Evolutionary conservation across 2,329 filamentous ascomycete genomes (phyloP).

Genomic region (Helotiales sp.): DNA sequence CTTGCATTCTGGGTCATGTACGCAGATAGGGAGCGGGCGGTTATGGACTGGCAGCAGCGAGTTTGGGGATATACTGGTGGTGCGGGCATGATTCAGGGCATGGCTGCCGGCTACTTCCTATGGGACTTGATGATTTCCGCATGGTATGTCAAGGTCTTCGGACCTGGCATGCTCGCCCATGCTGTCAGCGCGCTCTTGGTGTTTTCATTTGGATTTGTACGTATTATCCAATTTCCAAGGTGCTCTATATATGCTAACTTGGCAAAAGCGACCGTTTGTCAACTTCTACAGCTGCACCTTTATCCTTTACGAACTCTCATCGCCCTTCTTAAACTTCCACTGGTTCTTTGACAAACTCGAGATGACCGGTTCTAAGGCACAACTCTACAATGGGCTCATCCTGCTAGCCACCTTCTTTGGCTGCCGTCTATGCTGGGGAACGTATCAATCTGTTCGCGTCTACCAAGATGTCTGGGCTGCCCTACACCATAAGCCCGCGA

Average conservation of each 20-base stretch:
- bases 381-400: conserved; percentile 75
- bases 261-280: conserved; percentile 70
- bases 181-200: conserved; percentile 72
- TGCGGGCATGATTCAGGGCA: conserved; percentile 70
- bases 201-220: conserved; percentile 77
- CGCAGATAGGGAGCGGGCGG: conserved; percentile 64
- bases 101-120: conserved; percentile 79
- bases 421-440: conserved; percentile 76
- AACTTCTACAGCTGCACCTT: conserved; percentile 82
- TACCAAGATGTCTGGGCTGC: conserved; percentile 68
- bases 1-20: conserved; percentile 75
- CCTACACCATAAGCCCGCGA: conserved; percentile 46
- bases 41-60: conserved; percentile 66
- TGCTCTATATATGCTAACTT: conserved; percentile 14
- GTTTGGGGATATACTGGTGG: conserved; percentile 78
- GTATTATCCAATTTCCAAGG: conserved; percentile 37
- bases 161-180: conserved; percentile 63
- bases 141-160: conserved; percentile 67
- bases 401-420: conserved; percentile 75
- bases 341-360: conserved; percentile 90
- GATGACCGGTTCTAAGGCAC: conserved; percentile 71
- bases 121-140: conserved; percentile 77
- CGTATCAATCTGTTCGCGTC: conserved; percentile 67
- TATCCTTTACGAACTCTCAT: conserved; percentile 85
- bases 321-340: conserved; percentile 83